Evolutionary conservation across 495 filamentous ascomycete genomes (phyloP).

Genomic region (Penicillium nucicola): DNA sequence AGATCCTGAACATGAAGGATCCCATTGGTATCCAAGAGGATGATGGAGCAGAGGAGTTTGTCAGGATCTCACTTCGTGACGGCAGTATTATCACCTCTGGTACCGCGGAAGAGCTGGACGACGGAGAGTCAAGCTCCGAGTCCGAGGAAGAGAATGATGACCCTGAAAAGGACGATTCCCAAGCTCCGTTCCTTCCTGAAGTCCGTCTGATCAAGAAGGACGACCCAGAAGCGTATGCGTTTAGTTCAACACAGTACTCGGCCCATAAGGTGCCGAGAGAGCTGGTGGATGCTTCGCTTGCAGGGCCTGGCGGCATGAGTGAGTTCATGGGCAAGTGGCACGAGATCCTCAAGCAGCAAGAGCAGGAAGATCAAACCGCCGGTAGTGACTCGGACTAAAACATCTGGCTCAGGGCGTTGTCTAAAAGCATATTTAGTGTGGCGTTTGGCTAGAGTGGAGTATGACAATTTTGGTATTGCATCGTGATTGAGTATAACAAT

Average conservation of each 20-base stretch:
- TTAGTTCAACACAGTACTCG: slow-evolving; percentile 82
- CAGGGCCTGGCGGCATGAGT: slow-evolving; percentile 63
- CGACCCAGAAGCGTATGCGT: slow-evolving; percentile 83
- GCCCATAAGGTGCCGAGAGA: slow-evolving; percentile 94
- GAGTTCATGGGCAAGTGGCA: slow-evolving; percentile 90
- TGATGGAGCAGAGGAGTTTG: slow-evolving; percentile 30
- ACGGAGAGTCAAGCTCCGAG: slow-evolving; percentile 18
- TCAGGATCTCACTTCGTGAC: slow-evolving; percentile 39
- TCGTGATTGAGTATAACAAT: neutral
- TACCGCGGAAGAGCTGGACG: slow-evolving; percentile 9
- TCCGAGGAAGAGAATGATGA: slow-evolving; percentile 39
- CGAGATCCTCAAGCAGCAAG: slow-evolving; percentile 62
- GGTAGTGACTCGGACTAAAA: slow-evolving; percentile 40
- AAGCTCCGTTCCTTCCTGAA: slow-evolving; percentile 67
- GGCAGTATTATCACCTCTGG: slow-evolving; percentile 15
- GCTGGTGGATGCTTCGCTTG: slow-evolving; percentile 83
- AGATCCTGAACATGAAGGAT: slow-evolving; percentile 70
- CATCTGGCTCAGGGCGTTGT: neutral
- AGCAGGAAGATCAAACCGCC: slow-evolving; percentile 45
- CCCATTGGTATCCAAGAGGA: slow-evolving; percentile 39
- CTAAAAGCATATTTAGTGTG: slow-evolving; percentile 6
- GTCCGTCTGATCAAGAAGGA: slow-evolving; percentile 76
- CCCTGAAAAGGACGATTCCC: slow-evolving; percentile 49
- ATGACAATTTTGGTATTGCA: neutral
- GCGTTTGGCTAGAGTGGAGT: slow-evolving; percentile 7